These are phyloP conservation scores for Eutypella sp. DNA, from an alignment of 2,329 filamentous ascomycete species.

Conservation along the genomic window DNA sequence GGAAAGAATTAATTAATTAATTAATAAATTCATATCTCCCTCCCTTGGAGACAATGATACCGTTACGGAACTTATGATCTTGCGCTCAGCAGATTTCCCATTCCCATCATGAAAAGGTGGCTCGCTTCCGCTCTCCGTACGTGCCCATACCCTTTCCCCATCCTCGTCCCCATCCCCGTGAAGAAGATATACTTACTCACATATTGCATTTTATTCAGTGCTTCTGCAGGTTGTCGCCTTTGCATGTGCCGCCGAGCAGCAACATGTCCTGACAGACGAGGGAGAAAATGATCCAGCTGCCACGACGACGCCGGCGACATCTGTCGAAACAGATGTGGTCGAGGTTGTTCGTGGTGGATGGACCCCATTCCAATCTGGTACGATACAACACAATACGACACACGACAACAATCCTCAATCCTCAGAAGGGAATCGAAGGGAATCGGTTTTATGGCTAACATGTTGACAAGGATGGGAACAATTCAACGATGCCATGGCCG, in stretches of 20 bases:
- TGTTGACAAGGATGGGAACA: conserved; percentile 42
- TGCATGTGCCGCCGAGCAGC: conserved; percentile 22
- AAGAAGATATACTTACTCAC: conserved; percentile 6
- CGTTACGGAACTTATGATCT: conserved; percentile 18
- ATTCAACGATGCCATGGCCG: conserved; percentile 46
- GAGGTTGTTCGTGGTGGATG: conserved; percentile 20
- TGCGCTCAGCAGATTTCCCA: conserved; percentile 26
- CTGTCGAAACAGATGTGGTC: conserved; percentile 20
- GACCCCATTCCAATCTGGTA: conserved; percentile 29
- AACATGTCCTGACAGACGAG: conserved; percentile 18
- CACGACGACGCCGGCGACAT: conserved; percentile 15
- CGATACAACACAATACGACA: conserved; percentile 2
- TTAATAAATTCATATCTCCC: no score
- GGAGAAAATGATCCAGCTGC: conserved; percentile 12
- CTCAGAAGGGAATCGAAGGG: no score
- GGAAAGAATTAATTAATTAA: no score
- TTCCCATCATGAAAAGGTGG: conserved; percentile 25
- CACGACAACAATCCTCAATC: no score
- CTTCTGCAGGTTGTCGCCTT: conserved; percentile 25
- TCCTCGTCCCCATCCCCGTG: background rate
- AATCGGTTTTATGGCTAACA: conserved; percentile 11
- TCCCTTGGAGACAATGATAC: conserved; percentile 25
- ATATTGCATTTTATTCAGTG: conserved; percentile 17
- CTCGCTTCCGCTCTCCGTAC: conserved; percentile 26
- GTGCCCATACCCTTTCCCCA: no score